Base-by-base conservation (phyloP, 2,329 filamentous ascomycete species). In the Neopestalotiopsis clavispora region DNA sequence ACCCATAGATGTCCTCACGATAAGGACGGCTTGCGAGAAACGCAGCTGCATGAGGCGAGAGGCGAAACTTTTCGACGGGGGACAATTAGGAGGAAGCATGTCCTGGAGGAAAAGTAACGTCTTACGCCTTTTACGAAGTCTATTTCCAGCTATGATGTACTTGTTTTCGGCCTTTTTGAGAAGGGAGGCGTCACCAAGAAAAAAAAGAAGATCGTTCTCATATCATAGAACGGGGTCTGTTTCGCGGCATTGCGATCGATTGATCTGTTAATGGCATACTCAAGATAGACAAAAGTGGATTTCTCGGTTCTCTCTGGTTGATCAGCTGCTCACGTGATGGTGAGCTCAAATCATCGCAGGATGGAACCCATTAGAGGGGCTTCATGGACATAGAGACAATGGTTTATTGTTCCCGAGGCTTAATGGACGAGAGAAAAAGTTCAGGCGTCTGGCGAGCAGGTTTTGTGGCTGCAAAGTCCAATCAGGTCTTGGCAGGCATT, bases 201-300 rank as follows among this genome's bases (percentile, higher is more conserved):
- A n/a, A 14, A 40, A 66, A 70, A 45, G 59, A 56, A 75, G 71
- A 71, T 73, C 70, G 73, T 75, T 74, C 72, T 74, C 74, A 71
- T 73, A 74, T 74, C 73, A 76, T 78, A 77, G 76, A 78, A 74
- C 70, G 75, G 76, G 74, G 74, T 74, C 70, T 75, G 71, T 56
- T 56, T 72, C 74, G 72, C 74, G 74, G 76, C 73, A 73, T 74
- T 72, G 75, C 74, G 61, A 40, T 38, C 74, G 75, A 72, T 59
- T 73, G 73, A 75, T 75, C 75, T 76, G 73, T 77, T 76, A 75
- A 78, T 77, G 74, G 74, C 59, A 62, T 75, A 78, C 76, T 76
- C 74, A 75, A 52, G 83, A 87, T 89, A 90, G 87, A 90, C 85
- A 89, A 89, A 89, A 89, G 85, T 86, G 86, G 87, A 87, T 88